Evolutionary conservation across 2,329 filamentous ascomycete genomes (phyloP), one percentile per base, ranked within the genome.

Genomic region (Fusarium verticillioides): DNA sequence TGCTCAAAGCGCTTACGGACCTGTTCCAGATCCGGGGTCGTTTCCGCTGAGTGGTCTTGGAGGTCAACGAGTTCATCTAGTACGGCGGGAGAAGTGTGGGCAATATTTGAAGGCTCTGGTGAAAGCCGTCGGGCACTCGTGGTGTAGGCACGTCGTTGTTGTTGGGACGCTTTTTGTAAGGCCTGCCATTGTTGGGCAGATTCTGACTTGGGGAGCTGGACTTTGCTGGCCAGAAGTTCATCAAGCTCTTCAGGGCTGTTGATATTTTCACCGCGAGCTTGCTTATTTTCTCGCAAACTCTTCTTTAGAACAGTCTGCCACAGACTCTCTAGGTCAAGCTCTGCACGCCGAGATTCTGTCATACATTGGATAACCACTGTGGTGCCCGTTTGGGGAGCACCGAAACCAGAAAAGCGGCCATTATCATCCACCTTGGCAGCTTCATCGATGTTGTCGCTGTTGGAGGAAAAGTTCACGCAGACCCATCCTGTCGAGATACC

Each of bases 401-500:
- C 94, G 78, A 98, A 98, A 0, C 96, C 96, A 39, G 94, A 91
- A 64, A 95, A 90, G 13, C 88, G 86, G 19, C 90, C 86, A 18
- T 83, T 82, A 21, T 84, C 83, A 26, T 87, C 85, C 42, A 87
- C 79, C 32, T 84, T 82, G 16, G 83, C 80, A 19, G 82, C 79
- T 69, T 89, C 86, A 13, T 80, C 78, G 21, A 80, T 77, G n/a
- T 87, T 85, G 28, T 88, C 87, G 47, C 92, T 89, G 2, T 94
- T 87, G 21, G 89, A 89, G 9, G 94, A 94, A 15, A 96, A 88
- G 79, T 97, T 97, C 69, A 98, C 93, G 82, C 96, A 99, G 26
- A 99, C 93, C 96, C 96, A 99, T 15, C 95, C 95, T 2, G 96
- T 98, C 18, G 93, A 92, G 59, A 97, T 93, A 5, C 95, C 96